These are phyloP conservation scores for Coriaria nepalensis DNA, from an alignment of 306 rosid species.

Conservation along the genomic window DNA sequence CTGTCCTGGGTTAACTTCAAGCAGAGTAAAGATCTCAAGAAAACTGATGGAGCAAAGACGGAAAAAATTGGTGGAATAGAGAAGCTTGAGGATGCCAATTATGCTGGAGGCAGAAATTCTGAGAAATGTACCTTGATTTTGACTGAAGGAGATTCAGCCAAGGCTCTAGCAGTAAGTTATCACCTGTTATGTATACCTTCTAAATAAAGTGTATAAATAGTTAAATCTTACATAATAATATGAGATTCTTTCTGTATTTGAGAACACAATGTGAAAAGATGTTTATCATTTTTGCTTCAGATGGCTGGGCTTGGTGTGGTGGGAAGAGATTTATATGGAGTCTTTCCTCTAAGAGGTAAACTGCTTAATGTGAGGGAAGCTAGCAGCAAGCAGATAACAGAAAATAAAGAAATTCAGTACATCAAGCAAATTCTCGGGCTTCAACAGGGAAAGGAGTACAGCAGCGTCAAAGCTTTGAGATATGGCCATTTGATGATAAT, in stretches of 20 bases:
- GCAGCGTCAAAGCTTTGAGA: conserved; percentile 55
- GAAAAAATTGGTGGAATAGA: conserved; percentile 66
- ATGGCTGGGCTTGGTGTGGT: conserved; percentile 96
- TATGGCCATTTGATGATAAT: conserved; percentile 94
- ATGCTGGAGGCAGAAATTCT: conserved; percentile 83
- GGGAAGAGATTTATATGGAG: conserved; percentile 86
- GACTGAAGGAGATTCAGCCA: conserved; percentile 97
- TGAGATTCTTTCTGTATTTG: too few species aligned
- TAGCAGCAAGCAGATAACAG: conserved; percentile 57
- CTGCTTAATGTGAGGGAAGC: conserved; percentile 95
- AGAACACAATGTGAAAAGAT: too few species aligned
- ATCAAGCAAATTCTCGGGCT: conserved; percentile 86
- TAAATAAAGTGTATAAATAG: too few species aligned
- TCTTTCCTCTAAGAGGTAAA: conserved; percentile 86
- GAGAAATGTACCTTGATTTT: conserved; percentile 82
- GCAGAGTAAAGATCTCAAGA: conserved; percentile 79
- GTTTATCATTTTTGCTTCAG: conserved; percentile 15
- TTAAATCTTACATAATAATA: too few species aligned
- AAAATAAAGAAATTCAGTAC: conserved; percentile 81
- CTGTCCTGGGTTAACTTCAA: conserved; percentile 90
- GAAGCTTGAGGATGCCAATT: conserved; percentile 89
- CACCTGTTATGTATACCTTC: too few species aligned
- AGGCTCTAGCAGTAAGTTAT: conserved; percentile 89
- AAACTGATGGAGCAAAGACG: conserved; percentile 87
- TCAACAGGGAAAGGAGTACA: conserved; percentile 81